These are phyloP conservation scores for Hanseniaspora occidentalis DNA, from an alignment of 805 yeast genomes.

Conservation along the genomic window DNA sequence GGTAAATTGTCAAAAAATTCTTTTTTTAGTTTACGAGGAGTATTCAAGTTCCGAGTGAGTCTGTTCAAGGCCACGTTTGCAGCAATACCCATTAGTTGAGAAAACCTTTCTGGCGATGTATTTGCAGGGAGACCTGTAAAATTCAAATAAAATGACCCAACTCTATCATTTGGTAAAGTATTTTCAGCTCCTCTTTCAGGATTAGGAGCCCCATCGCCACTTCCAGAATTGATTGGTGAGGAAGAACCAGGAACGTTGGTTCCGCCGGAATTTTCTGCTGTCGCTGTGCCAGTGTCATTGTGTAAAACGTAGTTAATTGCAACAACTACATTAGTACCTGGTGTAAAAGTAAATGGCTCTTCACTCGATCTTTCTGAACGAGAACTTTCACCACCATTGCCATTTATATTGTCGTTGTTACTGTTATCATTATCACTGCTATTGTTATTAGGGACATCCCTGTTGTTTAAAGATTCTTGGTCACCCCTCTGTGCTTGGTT, in stretches of 20 bases:
- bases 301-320: slow-evolving; percentile 1
- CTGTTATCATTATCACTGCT: not conserved
- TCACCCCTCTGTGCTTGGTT: not conserved
- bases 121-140: slow-evolving; percentile 55
- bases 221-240: too few species aligned
- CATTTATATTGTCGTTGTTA: not conserved
- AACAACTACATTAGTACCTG: not conserved
- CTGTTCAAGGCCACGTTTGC: slow-evolving; percentile 60
- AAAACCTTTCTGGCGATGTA: slow-evolving; percentile 46
- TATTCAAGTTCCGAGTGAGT: slow-evolving; percentile 37
- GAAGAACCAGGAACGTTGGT: too few species aligned
- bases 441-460: not conserved
- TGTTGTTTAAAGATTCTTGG: too few species aligned
- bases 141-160: slow-evolving; percentile 49
- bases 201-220: too few species aligned
- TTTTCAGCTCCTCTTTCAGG: slow-evolving; percentile 1
- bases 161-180: slow-evolving; percentile 2
- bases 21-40: slow-evolving; percentile 39
- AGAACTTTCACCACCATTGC: not conserved
- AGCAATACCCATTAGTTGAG: slow-evolving; percentile 50
- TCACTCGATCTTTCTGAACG: not conserved
- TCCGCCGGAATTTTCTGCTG: too few species aligned
- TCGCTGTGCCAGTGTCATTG: not conserved
- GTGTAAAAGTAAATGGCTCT: not conserved
- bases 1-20: slow-evolving; percentile 42